A percentile compares a stretch with the other conserved stretches of the same genome.
These are phyloP conservation scores for Penicillium soppii DNA, from an alignment of 495 filamentous ascomycete genomes.

Conservation along the genomic window DNA sequence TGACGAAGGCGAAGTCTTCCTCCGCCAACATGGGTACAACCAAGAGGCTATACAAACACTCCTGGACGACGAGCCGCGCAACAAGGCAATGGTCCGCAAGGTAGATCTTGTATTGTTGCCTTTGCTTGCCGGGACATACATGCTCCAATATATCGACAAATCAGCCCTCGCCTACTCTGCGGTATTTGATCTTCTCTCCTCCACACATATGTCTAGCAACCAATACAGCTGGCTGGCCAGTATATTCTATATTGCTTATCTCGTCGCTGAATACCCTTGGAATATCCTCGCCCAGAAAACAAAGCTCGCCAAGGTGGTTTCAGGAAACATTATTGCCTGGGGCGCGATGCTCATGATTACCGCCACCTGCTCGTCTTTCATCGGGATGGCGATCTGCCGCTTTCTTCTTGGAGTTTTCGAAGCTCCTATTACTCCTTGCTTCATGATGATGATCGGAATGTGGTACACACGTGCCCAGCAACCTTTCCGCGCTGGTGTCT, in stretches of 20 bases:
- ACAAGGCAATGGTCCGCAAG: conserved; percentile 30
- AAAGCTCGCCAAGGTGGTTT: conserved; percentile 18
- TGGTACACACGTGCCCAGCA: conserved; percentile 32
- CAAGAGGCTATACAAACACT: conserved; percentile 18
- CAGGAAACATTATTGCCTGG: conserved; percentile 30
- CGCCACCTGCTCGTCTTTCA: conserved; percentile 31
- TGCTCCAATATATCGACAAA: conserved; percentile 42
- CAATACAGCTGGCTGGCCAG: conserved; percentile 53
- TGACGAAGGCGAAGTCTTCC: conserved; percentile 35
- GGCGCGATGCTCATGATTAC: conserved; percentile 41
- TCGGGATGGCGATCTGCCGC: conserved; percentile 38
- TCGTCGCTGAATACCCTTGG: conserved; percentile 37
- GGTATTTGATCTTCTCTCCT: conserved; percentile 33
- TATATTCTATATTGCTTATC: conserved; percentile 57
- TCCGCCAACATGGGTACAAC: conserved; percentile 30
- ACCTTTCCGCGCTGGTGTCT: conserved; percentile 36
- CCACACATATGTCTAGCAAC: conserved; percentile 30
- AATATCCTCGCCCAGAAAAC: conserved; percentile 24
- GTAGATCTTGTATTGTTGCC: conserved; percentile 50
- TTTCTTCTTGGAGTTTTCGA: conserved; percentile 42
- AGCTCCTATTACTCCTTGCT: conserved; percentile 43
- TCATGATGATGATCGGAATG: conserved; percentile 38
- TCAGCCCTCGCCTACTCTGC: conserved; percentile 35
- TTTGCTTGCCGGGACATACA: conserved; percentile 51
- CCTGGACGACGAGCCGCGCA: conserved; percentile 21